Evolutionary conservation across 2,329 filamentous ascomycete species (phyloP).

Genomic region (Alternaria dauci): DNA sequence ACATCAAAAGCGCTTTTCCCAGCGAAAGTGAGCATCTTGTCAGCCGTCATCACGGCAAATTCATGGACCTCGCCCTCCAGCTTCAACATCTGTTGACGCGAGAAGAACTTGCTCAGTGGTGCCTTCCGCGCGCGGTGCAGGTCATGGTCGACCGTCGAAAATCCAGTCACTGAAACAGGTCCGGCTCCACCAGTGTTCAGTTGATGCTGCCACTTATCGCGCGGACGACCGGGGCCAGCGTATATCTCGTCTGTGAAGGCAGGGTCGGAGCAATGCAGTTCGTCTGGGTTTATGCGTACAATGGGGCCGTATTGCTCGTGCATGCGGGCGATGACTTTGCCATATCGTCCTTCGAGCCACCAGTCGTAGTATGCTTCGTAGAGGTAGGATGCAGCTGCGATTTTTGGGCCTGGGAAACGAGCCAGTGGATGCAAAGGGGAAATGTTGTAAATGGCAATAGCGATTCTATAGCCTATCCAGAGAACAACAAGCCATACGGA

Average conservation of each 20-base stretch:
- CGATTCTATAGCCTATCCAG: conserved; percentile 31
- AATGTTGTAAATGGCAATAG: conserved; percentile 34
- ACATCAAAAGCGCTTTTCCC: conserved; percentile 33
- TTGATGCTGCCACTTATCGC: conserved; percentile 37
- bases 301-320: conserved; percentile 44
- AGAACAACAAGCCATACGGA: conserved; percentile 23
- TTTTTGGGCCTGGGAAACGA: conserved; percentile 40
- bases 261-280: conserved; percentile 45
- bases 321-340: conserved; percentile 45
- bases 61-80: conserved; percentile 34
- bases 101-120: conserved; percentile 50
- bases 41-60: conserved; percentile 25
- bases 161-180: conserved; percentile 36
- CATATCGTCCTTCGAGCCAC: conserved; percentile 41
- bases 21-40: conserved; percentile 32
- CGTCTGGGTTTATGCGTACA: conserved; percentile 44
- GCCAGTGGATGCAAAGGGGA: conserved; percentile 36
- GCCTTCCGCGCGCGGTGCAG: conserved; percentile 44
- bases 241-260: conserved; percentile 48
- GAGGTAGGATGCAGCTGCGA: conserved; percentile 37
- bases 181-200: conserved; percentile 37
- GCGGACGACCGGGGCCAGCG: conserved; percentile 31
- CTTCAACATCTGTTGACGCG: conserved; percentile 40
- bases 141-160: conserved; percentile 40
- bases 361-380: conserved; percentile 45